These are phyloP conservation scores for Candida patagonica DNA, from an alignment of 805 yeast species.

Conservation along the genomic window DNA sequence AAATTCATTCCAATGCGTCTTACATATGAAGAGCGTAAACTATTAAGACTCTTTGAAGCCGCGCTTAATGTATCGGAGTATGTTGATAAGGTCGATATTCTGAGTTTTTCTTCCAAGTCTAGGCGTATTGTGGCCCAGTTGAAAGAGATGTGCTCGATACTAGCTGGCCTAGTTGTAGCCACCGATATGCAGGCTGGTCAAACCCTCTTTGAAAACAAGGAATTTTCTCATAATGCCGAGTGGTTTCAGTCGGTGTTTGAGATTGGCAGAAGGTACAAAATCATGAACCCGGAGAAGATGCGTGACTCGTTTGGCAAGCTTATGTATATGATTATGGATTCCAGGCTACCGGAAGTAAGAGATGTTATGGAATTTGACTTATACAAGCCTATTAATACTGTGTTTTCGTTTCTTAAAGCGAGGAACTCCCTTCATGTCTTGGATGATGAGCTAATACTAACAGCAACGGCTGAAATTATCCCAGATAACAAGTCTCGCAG, in stretches of 20 bases:
- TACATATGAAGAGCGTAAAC: conserved; percentile 57
- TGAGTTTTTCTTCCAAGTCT: conserved; percentile 56
- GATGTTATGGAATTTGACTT: conserved; percentile 68
- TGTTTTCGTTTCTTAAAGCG: conserved; percentile 38
- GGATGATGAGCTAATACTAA: conserved; percentile 47
- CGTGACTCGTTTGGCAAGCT: conserved; percentile 70
- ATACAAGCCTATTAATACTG: conserved; percentile 63
- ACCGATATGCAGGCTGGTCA: conserved; percentile 65
- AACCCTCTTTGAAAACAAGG: conserved; percentile 51
- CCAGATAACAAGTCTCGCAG: conserved; percentile 48
- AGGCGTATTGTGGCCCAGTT: conserved; percentile 64
- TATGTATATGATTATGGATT: conserved; percentile 81
- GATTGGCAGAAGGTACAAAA: conserved; percentile 70
- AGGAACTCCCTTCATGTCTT: conserved; percentile 36
- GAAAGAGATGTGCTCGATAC: conserved; percentile 66
- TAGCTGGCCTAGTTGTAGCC: conserved; percentile 72
- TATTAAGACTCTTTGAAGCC: conserved; percentile 59
- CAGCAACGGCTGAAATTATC: conserved; percentile 60
- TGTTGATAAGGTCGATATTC: conserved; percentile 68
- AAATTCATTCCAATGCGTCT: conserved; percentile 62
- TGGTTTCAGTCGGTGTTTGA: conserved; percentile 70
- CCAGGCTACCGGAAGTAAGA: conserved; percentile 60
- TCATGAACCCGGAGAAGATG: conserved; percentile 79
- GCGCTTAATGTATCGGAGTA: conserved; percentile 72
- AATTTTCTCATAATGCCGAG: conserved; percentile 57